Evolutionary conservation across 2,329 filamentous ascomycete genomes (phyloP).

Genomic region (Phaeoacremonium minimum): DNA sequence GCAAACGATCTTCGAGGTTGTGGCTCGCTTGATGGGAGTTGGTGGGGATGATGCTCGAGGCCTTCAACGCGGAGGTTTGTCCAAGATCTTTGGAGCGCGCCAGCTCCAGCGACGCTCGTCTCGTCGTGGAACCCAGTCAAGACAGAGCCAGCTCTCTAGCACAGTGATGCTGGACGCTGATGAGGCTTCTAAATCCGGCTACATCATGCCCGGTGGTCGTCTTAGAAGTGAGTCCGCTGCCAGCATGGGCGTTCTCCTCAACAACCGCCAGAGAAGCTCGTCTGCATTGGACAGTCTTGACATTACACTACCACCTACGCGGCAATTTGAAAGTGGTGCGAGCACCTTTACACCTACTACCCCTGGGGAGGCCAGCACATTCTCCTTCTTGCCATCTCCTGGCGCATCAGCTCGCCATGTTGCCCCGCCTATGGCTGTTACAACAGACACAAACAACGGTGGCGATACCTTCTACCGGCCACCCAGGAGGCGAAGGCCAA

Average conservation of each 20-base stretch:
- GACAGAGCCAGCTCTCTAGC: constrained; percentile 79
- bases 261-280: constrained; percentile 45
- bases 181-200: constrained; percentile 59
- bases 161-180: constrained; percentile 73
- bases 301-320: constrained; percentile 34
- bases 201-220: constrained; percentile 47
- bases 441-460: constrained; percentile 43
- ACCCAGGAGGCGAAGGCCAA: constrained; percentile 53
- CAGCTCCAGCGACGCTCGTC: constrained; percentile 74
- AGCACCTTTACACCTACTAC: constrained; percentile 71
- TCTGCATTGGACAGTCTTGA: constrained; percentile 50
- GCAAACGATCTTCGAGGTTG: constrained; percentile 85
- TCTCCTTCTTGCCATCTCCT: constrained; percentile 65
- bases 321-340: constrained; percentile 52
- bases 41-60: constrained; percentile 70
- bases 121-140: constrained; percentile 58
- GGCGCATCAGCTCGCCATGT: constrained; percentile 37
- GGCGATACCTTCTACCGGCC: constrained; percentile 86
- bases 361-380: constrained; percentile 64
- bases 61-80: constrained; percentile 74
- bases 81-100: constrained; percentile 87
- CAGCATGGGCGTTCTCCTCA: constrained; percentile 48
- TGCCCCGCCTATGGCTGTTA: constrained; percentile 38
- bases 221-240: constrained; percentile 58
- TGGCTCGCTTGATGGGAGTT: constrained; percentile 75